These are phyloP conservation scores for Peronospora tabacina DNA, from an alignment of 352 stramenopile species.

Conservation along the genomic window DNA sequence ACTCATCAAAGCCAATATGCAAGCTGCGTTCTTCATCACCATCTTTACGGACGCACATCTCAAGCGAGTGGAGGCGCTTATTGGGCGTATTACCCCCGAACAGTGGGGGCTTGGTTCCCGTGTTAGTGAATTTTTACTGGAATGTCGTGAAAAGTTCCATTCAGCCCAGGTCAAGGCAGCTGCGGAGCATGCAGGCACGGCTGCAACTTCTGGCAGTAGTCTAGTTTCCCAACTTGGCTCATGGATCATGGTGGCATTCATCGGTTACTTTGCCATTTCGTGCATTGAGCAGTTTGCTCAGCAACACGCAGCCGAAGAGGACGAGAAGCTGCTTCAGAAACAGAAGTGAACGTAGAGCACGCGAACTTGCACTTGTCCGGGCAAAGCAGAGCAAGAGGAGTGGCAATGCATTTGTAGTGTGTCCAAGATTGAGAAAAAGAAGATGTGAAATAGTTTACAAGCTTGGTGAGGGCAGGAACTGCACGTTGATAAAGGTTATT, in stretches of 20 bases:
- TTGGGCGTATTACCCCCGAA: conserved; percentile 62
- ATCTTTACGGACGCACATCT: conserved; percentile 86
- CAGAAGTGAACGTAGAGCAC: conserved; percentile 30
- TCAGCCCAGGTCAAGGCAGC: conserved; percentile 52
- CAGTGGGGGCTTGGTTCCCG: conserved; percentile 69
- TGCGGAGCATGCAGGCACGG: conserved; percentile 44
- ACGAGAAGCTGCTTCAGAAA: conserved; percentile 84
- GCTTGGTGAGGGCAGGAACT: conserved; percentile 8
- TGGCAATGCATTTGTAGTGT: no score
- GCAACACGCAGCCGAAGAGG: conserved; percentile 81
- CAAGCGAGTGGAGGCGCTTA: conserved; percentile 79
- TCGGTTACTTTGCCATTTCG: conserved; percentile 85
- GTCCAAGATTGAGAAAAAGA: conserved; percentile 1
- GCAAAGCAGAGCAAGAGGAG: not conserved
- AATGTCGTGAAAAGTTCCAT: conserved; percentile 84
- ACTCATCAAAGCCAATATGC: conserved; percentile 88
- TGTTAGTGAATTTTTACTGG: conserved; percentile 81
- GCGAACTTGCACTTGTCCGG: not conserved
- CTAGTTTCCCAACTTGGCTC: conserved; percentile 77
- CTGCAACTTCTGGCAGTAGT: conserved; percentile 38
- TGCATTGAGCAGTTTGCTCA: conserved; percentile 89
- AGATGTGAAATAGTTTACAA: conserved; percentile 2
- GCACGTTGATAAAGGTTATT: conserved; percentile 20
- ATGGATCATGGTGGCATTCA: conserved; percentile 81
- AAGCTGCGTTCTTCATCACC: conserved; percentile 88